These are phyloP conservation scores for Usnea hakonensis DNA, from an alignment of 495 filamentous ascomycete species.

Conservation along the genomic window DNA sequence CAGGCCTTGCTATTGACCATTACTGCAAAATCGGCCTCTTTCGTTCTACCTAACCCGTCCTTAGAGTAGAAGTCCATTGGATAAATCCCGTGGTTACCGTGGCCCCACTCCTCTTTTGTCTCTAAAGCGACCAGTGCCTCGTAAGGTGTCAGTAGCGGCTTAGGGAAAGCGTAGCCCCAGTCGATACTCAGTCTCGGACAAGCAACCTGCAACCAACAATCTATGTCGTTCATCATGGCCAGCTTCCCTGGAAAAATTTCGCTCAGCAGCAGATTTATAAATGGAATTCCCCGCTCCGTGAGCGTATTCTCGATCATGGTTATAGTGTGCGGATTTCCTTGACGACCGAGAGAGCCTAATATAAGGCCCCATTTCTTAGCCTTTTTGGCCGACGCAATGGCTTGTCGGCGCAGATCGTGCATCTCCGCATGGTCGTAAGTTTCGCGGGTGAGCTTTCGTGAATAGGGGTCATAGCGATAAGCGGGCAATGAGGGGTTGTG, in stretches of 20 bases:
- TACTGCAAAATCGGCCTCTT: slow-evolving; percentile 28
- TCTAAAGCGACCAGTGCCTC: slow-evolving; percentile 87
- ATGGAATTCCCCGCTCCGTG: slow-evolving; percentile 57
- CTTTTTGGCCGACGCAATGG: slow-evolving; percentile 62
- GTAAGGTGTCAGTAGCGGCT: slow-evolving; percentile 85
- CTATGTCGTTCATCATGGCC: slow-evolving; percentile 83
- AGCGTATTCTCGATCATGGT: slow-evolving; percentile 72
- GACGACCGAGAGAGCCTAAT: slow-evolving; percentile 80
- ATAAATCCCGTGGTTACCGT: slow-evolving; percentile 63
- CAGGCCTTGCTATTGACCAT: slow-evolving; percentile 18
- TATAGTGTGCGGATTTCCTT: slow-evolving; percentile 93
- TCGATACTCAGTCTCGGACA: slow-evolving; percentile 94
- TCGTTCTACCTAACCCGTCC: slow-evolving; percentile 80
- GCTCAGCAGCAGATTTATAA: slow-evolving; percentile 73
- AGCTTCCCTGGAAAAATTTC: slow-evolving; percentile 97
- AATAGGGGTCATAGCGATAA: slow-evolving; percentile 96
- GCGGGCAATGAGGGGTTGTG: slow-evolving; percentile 85
- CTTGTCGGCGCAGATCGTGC: slow-evolving; percentile 67
- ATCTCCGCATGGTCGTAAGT: slow-evolving; percentile 85
- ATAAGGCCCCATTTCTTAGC: slow-evolving; percentile 92
- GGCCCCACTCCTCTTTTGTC: slow-evolving; percentile 66
- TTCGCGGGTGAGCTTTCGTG: slow-evolving; percentile 80
- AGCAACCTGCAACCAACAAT: slow-evolving; percentile 96
- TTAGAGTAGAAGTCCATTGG: slow-evolving; percentile 98
- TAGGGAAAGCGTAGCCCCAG: slow-evolving; percentile 94